Evolutionary conservation across 768 basidiomycete genomes (phyloP), one percentile per base, ranked within the genome.

Genomic region (Boletus rufocinnamomeus): DNA sequence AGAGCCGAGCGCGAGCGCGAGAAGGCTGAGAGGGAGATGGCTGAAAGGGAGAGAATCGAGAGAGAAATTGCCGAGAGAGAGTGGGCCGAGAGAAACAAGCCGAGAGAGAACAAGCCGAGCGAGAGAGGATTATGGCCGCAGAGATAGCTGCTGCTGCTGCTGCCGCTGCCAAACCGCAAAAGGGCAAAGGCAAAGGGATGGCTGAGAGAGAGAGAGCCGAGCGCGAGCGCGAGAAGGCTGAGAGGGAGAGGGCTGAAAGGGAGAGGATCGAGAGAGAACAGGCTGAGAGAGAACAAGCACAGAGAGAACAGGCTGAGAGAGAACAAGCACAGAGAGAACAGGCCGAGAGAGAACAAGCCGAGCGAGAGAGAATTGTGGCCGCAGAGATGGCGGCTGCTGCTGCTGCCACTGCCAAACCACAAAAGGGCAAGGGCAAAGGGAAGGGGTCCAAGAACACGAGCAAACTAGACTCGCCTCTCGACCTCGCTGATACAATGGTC

Each of bases 401-500:
- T 19, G 7, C 53, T 10, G 30, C 30, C 0, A 30, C 23, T 16
- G 6, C 54, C 19, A 21, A n/a, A 1, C n/a, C 41, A n/a, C 38
- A 43, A 37, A 68, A 55, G 49, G 57, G 62, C 48, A 70, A 60
- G 48, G 54, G 43, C 14, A 60, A 61, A 23, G 55, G 35, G 14
- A 67, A 70, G 52, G 49, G 21, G 4, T 5, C 43, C 59, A 63
- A 72, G 65, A 50, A 65, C 40, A 45, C 65, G 28, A 71, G 60
- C 58, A 69, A 70, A 55, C 60, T 50, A 4, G 65, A 3, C 49
- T 67, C 70, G 19, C 69, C 72, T 30, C 59, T 79, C 66, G 72
- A 76, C 61, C 54, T 69, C 61, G 66, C 71, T 65, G 64, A 79
- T 70, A 62, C 74, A 17, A 66, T 74, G 21, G 75, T 75, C 25